Conservation (phyloP, 2,329 filamentous ascomycete genomes). For the Fusarium sp. region DNA sequence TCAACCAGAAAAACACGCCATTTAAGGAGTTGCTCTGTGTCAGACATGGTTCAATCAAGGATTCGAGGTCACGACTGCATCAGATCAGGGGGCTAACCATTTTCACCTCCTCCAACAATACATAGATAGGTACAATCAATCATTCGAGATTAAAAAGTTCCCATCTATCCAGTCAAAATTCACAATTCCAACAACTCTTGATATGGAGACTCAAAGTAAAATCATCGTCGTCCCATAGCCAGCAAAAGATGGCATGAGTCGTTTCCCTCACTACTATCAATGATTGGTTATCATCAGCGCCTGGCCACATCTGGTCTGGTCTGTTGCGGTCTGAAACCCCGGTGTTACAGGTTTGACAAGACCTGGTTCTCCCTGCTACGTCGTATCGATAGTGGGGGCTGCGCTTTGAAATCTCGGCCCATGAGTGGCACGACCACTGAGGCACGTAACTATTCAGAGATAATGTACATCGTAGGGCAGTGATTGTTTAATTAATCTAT, state of each 20-base stretch:
- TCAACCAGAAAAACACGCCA: conserved; percentile 34
- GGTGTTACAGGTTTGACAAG: conserved; percentile 44
- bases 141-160: not conserved
- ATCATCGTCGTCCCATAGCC: conserved; percentile 1
- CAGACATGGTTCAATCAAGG: conserved; percentile 22
- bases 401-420: conserved; percentile 10
- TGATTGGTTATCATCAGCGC: conserved; percentile 23
- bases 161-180: not conserved
- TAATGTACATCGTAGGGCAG: not conserved
- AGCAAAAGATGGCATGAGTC: conserved; percentile 14
- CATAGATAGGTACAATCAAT: not conserved
- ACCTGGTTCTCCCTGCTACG: conserved; percentile 34
- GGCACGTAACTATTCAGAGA: conserved; percentile 12
- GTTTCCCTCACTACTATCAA: not conserved
- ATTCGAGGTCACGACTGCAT: not conserved
- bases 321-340: conserved; percentile 38
- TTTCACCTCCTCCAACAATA: not conserved
- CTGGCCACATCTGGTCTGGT: conserved; percentile 18
- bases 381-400: conserved; percentile 30
- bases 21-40: conserved; percentile 34
- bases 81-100: not conserved
- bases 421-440: conserved; percentile 17
- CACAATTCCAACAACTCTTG: not conserved
- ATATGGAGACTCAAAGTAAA: not conserved
- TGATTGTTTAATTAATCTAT: not conserved